A percentile compares a stretch with the other conserved stretches of the same genome.
These are phyloP conservation scores for Aspergillus tamarii DNA, from an alignment of 2,329 filamentous ascomycete genomes.

Conservation along the genomic window DNA sequence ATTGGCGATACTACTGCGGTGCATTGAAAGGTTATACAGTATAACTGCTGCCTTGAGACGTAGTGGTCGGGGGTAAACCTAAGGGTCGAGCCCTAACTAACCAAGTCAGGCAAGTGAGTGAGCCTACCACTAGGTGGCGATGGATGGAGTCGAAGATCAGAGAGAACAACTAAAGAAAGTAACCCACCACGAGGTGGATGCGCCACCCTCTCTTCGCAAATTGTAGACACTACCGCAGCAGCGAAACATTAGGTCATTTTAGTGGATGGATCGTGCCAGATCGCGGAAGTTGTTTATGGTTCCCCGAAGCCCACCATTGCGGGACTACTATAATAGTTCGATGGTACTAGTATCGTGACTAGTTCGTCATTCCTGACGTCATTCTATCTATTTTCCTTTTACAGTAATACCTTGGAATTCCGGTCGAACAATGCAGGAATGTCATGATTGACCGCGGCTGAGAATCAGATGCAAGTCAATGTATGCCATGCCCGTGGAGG, in stretches of 20 bases:
- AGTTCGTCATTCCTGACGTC: neutral
- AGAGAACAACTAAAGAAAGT: neutral
- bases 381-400: neutral
- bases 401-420: conserved; percentile 1
- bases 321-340: neutral
- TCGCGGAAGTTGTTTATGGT: neutral
- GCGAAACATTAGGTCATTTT: neutral
- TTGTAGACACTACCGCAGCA: neutral
- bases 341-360: neutral
- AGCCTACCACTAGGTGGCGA: no score
- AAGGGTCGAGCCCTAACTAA: neutral
- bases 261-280: conserved; percentile 2
- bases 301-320: conserved; percentile 1
- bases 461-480: conserved; percentile 3
- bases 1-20: neutral
- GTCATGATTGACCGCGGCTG: neutral
- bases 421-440: neutral
- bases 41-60: neutral
- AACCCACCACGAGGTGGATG: neutral
- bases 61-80: neutral
- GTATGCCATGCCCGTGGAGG: neutral
- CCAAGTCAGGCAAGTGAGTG: no score
- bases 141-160: no score
- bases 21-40: neutral
- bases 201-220: neutral